Evolutionary conservation across 1,284 basidiomycete species (phyloP).

Genomic region (Malassezia dermatis): DNA sequence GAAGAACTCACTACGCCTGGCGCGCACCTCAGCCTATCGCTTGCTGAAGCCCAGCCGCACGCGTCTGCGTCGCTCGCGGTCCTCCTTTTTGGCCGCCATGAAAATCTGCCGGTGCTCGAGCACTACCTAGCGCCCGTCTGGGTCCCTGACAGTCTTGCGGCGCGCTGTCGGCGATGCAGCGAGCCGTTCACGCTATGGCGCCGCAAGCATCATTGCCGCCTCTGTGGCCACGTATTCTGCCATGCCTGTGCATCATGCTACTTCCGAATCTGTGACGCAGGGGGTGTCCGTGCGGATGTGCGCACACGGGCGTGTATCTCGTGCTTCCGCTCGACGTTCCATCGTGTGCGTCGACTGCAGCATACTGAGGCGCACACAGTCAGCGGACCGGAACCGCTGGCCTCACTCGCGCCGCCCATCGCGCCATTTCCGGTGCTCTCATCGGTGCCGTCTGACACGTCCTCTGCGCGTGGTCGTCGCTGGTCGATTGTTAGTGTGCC

Average conservation of each 20-base stretch:
- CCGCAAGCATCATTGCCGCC: constrained; percentile 74
- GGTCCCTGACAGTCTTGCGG: constrained; percentile 74
- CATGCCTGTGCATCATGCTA: constrained; percentile 55
- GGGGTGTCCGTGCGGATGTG: not conserved
- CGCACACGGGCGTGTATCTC: constrained; percentile 8
- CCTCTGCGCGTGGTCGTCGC: not conserved
- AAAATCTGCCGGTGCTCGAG: constrained; percentile 54
- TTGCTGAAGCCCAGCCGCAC: not conserved
- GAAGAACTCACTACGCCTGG: not conserved
- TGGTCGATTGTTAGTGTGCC: constrained; percentile 14
- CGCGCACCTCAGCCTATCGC: not conserved
- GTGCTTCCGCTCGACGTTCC: constrained; percentile 11
- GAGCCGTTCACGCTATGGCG: constrained; percentile 67
- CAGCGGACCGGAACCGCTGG: not conserved
- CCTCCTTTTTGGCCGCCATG: not conserved
- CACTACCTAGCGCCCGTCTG: constrained; percentile 83
- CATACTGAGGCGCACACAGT: not conserved
- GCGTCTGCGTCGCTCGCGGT: not conserved
- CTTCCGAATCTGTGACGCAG: constrained; percentile 26
- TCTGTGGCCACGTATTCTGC: constrained; percentile 80
- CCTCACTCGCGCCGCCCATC: not conserved
- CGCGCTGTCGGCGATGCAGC: constrained; percentile 71
- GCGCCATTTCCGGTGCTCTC: not conserved
- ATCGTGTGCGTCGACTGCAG: not conserved
- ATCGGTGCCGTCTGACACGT: not conserved